Evolutionary conservation across 192 early-diverging fungal species (phyloP).

Genomic region (Kickxella alabastrina): DNA sequence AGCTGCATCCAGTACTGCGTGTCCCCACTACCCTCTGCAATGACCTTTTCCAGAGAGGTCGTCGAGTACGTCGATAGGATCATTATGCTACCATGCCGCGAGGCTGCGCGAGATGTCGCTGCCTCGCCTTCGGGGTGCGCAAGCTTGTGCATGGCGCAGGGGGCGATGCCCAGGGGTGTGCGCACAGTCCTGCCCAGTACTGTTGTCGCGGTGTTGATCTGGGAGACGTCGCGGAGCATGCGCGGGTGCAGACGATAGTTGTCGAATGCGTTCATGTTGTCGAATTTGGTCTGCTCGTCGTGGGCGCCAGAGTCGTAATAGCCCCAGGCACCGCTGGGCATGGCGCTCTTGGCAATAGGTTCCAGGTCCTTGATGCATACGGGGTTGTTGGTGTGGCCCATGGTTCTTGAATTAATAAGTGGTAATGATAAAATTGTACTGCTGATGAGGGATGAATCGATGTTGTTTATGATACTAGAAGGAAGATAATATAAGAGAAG

Average conservation of each 20-base stretch:
- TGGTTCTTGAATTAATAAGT: constrained; percentile 1
- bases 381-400: constrained; percentile 20
- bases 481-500: neutral
- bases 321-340: constrained; percentile 47
- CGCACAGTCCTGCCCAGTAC: constrained; percentile 56
- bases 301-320: constrained; percentile 58
- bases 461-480: neutral
- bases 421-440: neutral
- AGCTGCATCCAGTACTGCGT: constrained; percentile 73
- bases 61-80: constrained; percentile 64
- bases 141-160: constrained; percentile 75
- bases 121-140: constrained; percentile 64
- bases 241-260: constrained; percentile 58
- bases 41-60: constrained; percentile 62
- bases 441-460: neutral
- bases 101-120: constrained; percentile 59
- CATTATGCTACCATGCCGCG: constrained; percentile 48
- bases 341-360: constrained; percentile 22
- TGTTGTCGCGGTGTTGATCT: constrained; percentile 60
- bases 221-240: constrained; percentile 69
- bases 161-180: constrained; percentile 72
- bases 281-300: constrained; percentile 51
- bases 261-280: constrained; percentile 46
- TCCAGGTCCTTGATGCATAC: constrained; percentile 53
- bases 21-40: constrained; percentile 42